These are phyloP conservation scores for Tuber microsphaerosporum DNA, from an alignment of 495 filamentous ascomycete genomes.

Conservation along the genomic window DNA sequence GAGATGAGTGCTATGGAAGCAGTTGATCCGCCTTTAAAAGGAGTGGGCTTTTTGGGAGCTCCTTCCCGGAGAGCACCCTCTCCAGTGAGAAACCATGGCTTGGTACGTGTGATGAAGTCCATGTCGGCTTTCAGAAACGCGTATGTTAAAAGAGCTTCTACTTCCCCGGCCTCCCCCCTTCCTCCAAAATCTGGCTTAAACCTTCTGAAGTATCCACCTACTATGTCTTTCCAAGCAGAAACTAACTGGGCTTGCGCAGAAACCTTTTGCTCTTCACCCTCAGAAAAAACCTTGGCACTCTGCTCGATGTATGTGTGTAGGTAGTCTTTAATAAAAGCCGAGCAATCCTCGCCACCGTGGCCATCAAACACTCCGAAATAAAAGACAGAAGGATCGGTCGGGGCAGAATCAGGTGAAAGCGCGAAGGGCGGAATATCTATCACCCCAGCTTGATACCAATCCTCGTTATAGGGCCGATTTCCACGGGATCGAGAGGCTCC, in stretches of 20 bases:
- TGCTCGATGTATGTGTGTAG: conserved; percentile 86
- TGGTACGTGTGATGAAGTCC: conserved; percentile 63
- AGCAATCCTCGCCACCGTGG: conserved; percentile 86
- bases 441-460: conserved; percentile 88
- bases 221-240: conserved; percentile 67
- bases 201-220: conserved; percentile 88
- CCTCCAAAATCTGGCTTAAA: conserved; percentile 68
- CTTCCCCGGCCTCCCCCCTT: conserved; percentile 25
- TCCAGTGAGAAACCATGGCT: conserved; percentile 30
- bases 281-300: conserved; percentile 58
- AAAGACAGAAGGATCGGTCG: conserved; percentile 55
- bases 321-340: conserved; percentile 71
- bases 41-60: conserved; percentile 52
- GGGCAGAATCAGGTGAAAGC: conserved; percentile 3
- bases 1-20: conserved; percentile 82
- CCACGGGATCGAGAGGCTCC: conserved; percentile 73
- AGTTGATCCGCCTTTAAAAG: conserved; percentile 87
- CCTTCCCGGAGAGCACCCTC: conserved; percentile 72
- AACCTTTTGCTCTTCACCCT: conserved; percentile 40
- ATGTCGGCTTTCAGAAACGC: conserved; percentile 88
- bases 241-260: conserved; percentile 61
- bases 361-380: conserved; percentile 97
- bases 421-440: conserved; percentile 89
- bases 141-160: conserved; percentile 58
- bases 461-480: conserved; percentile 80